These are phyloP conservation scores for Boletellus ananiceps DNA, from an alignment of 768 basidiomycete species.

Conservation along the genomic window DNA sequence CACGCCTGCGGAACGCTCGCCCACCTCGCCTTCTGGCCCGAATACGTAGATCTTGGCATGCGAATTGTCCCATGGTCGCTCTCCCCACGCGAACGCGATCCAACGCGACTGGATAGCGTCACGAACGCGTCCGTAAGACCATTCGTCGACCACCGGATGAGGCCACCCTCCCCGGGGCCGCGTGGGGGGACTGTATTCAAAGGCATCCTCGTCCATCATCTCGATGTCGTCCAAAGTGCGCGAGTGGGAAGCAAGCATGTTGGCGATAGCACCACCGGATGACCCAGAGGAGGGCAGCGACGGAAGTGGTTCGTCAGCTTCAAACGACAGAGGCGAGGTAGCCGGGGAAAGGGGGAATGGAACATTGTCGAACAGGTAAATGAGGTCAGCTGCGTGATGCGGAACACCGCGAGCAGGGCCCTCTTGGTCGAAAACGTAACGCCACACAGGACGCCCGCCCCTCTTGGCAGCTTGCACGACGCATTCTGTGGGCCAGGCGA, in stretches of 20 bases:
- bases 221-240: conserved; percentile 26
- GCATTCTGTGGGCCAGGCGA: conserved; percentile 75
- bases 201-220: conserved; percentile 21
- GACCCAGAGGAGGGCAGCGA: conserved; percentile 29
- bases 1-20: conserved; percentile 60
- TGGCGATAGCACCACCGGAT: conserved; percentile 18
- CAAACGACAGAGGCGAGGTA: conserved; percentile 31
- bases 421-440: conserved; percentile 82
- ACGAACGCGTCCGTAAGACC: conserved; percentile 61
- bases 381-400: conserved; percentile 67
- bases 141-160: conserved; percentile 57
- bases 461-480: conserved; percentile 47
- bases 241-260: conserved; percentile 11
- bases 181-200: conserved; percentile 10
- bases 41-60: conserved; percentile 68
- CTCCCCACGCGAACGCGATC: conserved; percentile 71
- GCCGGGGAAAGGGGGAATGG: conserved; percentile 46
- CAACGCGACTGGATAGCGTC: conserved; percentile 70
- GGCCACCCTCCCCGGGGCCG: conserved; percentile 44
- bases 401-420: conserved; percentile 58
- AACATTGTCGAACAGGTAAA: conserved; percentile 77
- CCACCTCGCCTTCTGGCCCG: conserved; percentile 78
- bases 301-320: conserved; percentile 29
- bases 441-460: conserved; percentile 62
- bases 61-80: conserved; percentile 60